These are phyloP conservation scores for Melaleuca quinquenervia DNA, from an alignment of 345 rosid genomes.

Conservation along the genomic window DNA sequence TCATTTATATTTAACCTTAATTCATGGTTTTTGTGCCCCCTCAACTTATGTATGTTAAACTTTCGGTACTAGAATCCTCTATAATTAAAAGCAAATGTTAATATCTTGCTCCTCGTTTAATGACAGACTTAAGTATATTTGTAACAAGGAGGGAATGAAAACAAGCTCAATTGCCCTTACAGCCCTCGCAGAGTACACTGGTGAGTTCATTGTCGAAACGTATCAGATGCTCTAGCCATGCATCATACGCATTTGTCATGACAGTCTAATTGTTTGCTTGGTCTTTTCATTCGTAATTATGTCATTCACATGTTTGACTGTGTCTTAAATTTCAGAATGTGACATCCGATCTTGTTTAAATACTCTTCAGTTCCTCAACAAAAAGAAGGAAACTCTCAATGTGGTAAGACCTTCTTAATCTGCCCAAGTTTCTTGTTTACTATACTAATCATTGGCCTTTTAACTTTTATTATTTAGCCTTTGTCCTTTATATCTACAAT, in stretches of 20 bases:
- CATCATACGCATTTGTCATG: not conserved
- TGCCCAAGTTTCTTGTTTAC: not conserved
- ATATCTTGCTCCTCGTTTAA: not conserved
- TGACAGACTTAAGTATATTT: conserved; percentile 73
- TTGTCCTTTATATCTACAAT: not conserved
- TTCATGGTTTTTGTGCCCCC: not conserved
- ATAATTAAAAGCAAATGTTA: not conserved
- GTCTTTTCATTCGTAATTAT: not conserved
- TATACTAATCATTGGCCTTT: not conserved
- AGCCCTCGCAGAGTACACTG: conserved; percentile 83
- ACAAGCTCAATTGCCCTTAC: conserved; percentile 77
- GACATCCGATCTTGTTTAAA: conserved; percentile 92
- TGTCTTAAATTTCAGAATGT: conserved; percentile 49
- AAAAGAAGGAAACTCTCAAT: conserved; percentile 70
- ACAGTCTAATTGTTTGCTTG: not conserved
- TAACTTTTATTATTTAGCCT: not conserved
- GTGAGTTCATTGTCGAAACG: conserved; percentile 18
- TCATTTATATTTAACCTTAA: not conserved
- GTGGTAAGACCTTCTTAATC: conserved; percentile 35
- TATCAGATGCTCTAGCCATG: not conserved
- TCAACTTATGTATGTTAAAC: not conserved
- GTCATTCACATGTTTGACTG: not conserved
- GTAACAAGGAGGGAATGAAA: conserved; percentile 78
- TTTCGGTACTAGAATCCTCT: not conserved
- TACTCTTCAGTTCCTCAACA: conserved; percentile 94